phyloP scores from a whole-genome alignment of 2,329 filamentous ascomycete genomes.

The Apiospora aurea region DNA sequence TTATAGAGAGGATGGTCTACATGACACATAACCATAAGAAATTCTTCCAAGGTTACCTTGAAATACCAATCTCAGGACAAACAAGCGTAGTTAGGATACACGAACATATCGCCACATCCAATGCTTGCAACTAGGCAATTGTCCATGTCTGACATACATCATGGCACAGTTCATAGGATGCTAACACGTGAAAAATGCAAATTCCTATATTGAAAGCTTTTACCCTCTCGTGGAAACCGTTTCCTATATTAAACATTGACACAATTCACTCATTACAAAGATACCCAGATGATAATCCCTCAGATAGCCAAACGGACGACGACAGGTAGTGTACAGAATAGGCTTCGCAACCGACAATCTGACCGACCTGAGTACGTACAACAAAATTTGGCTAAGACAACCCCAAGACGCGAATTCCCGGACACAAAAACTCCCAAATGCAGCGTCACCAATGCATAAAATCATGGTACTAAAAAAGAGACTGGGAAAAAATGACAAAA shows the following conservation, averaged over 20 bases:
- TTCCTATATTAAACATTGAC: background rate
- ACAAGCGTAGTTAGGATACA: conserved; percentile 33
- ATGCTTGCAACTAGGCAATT: background rate
- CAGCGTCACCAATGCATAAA: background rate
- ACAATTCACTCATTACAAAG: background rate
- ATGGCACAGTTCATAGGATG: background rate
- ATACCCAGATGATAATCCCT: background rate
- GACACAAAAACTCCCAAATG: conserved; percentile 9
- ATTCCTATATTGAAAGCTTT: conserved; percentile 9
- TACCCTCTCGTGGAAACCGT: conserved; percentile 1
- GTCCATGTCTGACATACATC: background rate
- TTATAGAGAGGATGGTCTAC: background rate
- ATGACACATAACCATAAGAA: background rate
- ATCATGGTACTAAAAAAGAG: background rate
- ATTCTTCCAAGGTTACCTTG: background rate
- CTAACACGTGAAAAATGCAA: background rate
- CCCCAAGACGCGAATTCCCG: background rate
- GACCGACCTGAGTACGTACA: background rate
- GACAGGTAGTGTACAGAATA: conserved; percentile 1
- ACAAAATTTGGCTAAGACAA: background rate
- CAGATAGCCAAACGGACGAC: background rate
- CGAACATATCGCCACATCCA: background rate
- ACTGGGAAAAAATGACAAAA: background rate
- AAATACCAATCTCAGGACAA: background rate
- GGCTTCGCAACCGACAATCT: conserved; percentile 1